Evolutionary conservation across 2,329 filamentous ascomycete genomes (phyloP).

Genomic region (Metarhizium sp.): DNA sequence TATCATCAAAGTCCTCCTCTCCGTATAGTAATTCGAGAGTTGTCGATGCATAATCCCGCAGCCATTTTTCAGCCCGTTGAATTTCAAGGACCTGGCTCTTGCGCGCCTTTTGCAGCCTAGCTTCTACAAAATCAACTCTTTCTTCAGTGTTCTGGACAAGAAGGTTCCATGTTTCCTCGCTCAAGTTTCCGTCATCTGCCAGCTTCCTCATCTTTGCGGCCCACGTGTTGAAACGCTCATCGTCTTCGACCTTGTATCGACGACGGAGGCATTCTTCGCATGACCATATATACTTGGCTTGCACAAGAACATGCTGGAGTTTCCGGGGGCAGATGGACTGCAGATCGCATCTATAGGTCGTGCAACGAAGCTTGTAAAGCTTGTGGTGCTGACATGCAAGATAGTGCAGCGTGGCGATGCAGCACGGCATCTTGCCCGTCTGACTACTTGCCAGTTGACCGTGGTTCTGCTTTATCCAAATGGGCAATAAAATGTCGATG

Average conservation of each 20-base stretch:
- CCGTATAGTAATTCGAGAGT: not conserved
- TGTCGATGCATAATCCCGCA: not conserved
- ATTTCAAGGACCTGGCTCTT: not conserved
- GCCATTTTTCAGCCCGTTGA: not conserved
- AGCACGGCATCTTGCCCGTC: constrained; percentile 18
- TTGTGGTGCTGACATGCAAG: constrained; percentile 16
- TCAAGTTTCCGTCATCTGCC: not conserved
- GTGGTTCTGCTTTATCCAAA: no score
- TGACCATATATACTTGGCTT: constrained; percentile 15
- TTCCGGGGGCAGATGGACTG: constrained; percentile 11
- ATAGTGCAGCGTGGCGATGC: constrained; percentile 16
- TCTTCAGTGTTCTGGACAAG: not conserved
- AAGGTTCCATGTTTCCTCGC: not conserved
- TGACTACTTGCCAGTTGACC: no score
- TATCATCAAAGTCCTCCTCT: not conserved
- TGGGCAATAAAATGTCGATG: no score
- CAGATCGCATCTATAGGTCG: constrained; percentile 11
- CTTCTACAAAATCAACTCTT: not conserved
- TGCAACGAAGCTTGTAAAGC: constrained; percentile 20
- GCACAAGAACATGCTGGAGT: constrained; percentile 12
- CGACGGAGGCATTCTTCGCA: constrained; percentile 18
- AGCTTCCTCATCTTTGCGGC: not conserved
- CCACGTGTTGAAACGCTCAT: constrained; percentile 8
- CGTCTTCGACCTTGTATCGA: constrained; percentile 3
- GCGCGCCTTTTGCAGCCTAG: not conserved